A percentile compares a stretch with the other conserved stretches of the same genome.
Evolutionary conservation across 306 rosid species (phyloP).

Genomic region (Fragaria vesca): DNA sequence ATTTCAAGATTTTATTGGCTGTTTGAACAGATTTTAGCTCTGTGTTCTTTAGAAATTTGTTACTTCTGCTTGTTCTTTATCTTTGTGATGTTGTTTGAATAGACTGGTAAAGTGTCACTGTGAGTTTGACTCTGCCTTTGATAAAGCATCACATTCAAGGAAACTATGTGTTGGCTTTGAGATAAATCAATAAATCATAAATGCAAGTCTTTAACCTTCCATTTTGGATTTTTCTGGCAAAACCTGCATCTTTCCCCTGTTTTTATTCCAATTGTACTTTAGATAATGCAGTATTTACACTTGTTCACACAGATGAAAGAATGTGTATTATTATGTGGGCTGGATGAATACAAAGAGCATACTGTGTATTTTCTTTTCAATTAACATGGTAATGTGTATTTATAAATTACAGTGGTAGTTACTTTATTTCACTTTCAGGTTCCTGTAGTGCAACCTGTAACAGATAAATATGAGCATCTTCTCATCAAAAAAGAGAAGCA

Average conservation of each 20-base stretch:
- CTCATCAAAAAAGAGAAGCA: neutral
- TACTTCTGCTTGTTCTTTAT: neutral
- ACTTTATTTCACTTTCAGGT: constrained; percentile 31
- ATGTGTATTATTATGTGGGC: neutral
- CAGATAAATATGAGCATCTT: neutral
- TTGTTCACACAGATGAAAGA: neutral
- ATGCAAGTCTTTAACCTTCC: neutral
- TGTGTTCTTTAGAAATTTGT: neutral
- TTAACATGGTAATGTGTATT: neutral
- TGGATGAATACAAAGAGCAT: neutral
- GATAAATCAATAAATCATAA: neutral
- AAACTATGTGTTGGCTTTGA: neutral
- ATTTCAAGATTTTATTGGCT: neutral
- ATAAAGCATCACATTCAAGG: neutral
- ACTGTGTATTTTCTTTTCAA: too few relatives aligned
- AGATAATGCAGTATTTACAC: neutral
- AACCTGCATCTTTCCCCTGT: neutral
- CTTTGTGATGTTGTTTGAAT: neutral
- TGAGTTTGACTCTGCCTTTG: neutral
- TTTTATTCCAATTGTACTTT: neutral
- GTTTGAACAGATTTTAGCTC: neutral
- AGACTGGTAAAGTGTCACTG: neutral
- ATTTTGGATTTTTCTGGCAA: neutral
- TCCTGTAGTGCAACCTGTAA: constrained; percentile 19
- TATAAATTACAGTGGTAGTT: constrained; percentile 11